A percentile compares a stretch with the other conserved stretches of the same genome.
These are phyloP conservation scores for Nothophoma quercina DNA, from an alignment of 2,329 filamentous ascomycete species.

Conservation along the genomic window DNA sequence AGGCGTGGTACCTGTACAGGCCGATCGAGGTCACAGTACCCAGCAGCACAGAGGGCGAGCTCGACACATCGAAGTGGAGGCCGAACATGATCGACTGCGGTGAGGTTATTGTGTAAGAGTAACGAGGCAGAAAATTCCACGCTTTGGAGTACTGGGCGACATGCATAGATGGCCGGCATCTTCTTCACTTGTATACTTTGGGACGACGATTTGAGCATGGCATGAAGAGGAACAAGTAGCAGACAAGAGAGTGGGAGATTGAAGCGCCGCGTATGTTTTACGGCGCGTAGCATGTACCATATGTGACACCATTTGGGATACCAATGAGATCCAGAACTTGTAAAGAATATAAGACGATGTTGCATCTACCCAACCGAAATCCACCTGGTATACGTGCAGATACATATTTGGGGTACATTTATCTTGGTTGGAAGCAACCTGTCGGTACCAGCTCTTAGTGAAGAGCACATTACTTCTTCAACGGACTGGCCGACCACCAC, in stretches of 20 bases:
- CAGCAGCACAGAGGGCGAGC: slow-evolving; percentile 54
- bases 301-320: slow-evolving; percentile 8
- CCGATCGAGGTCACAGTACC: slow-evolving; percentile 65
- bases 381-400: too few relatives aligned
- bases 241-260: neutral
- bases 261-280: neutral
- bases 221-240: neutral
- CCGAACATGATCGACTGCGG: slow-evolving; percentile 66
- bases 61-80: slow-evolving; percentile 55
- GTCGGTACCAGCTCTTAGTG: too few relatives aligned
- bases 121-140: slow-evolving; percentile 2
- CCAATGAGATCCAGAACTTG: slow-evolving; percentile 1
- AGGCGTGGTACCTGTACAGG: slow-evolving; percentile 96
- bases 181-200: slow-evolving; percentile 26
- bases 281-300: slow-evolving; percentile 11
- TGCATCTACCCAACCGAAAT: too few relatives aligned
- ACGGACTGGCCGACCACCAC: too few relatives aligned
- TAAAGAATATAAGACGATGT: slow-evolving; percentile 8
- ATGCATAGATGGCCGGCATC: slow-evolving; percentile 18
- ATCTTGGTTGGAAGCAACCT: too few relatives aligned
- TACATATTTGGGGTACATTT: too few relatives aligned
- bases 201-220: neutral
- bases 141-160: slow-evolving; percentile 27
- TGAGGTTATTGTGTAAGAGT: slow-evolving; percentile 59
- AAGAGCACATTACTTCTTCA: too few relatives aligned